Conservation (phyloP, 169 alveolate genomes). For the Cryptosporidium andersoni region DNA sequence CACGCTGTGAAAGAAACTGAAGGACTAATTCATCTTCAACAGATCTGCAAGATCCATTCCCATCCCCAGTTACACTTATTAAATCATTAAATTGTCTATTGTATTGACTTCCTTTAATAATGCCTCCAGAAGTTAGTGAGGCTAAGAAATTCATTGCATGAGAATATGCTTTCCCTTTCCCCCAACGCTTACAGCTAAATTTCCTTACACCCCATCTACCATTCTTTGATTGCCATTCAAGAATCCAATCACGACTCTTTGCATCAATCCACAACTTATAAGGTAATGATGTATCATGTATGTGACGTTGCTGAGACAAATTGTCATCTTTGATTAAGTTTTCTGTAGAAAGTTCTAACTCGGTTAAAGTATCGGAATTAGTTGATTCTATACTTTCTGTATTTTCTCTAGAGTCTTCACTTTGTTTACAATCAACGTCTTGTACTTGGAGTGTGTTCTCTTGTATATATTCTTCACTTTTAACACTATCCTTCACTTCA, state of each 20-base stretch:
- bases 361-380: too few species aligned
- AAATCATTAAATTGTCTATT: slow-evolving; percentile 2
- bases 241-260: slow-evolving; percentile 66
- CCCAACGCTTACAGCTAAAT: slow-evolving; percentile 69
- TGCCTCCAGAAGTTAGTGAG: slow-evolving; percentile 55
- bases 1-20: slow-evolving; percentile 59
- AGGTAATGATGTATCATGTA: slow-evolving; percentile 47
- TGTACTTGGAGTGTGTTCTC: too few species aligned
- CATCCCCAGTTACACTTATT: neutral
- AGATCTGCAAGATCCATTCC: slow-evolving; percentile 11
- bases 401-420: too few species aligned
- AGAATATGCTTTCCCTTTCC: slow-evolving; percentile 69
- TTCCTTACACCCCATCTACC: slow-evolving; percentile 70
- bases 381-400: too few species aligned
- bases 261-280: slow-evolving; percentile 69
- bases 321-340: too few species aligned
- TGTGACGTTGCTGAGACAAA: too few species aligned
- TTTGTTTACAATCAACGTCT: too few species aligned
- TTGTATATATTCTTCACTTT: too few species aligned
- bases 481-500: too few species aligned
- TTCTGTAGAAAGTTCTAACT: too few species aligned
- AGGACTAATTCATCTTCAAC: slow-evolving; percentile 60
- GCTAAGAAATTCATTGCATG: slow-evolving; percentile 70
- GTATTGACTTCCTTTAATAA: slow-evolving; percentile 22
- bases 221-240: slow-evolving; percentile 66